Conservation (phyloP, 371 early-diverging fungal genomes). For the Mortierella sp. region DNA sequence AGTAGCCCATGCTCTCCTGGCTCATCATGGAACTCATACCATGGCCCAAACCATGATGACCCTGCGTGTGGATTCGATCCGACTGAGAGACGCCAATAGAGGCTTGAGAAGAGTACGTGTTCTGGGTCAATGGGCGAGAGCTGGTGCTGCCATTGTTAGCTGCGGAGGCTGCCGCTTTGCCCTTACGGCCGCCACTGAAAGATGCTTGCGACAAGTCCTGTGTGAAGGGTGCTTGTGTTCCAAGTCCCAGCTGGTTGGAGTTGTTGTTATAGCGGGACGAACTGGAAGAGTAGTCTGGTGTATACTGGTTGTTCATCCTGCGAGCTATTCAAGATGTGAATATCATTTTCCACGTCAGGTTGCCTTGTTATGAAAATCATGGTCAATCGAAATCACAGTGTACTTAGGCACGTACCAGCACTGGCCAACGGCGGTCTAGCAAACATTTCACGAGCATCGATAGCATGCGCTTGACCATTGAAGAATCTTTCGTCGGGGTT, state of each 20-base stretch:
- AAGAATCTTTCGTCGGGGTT: constrained; percentile 72
- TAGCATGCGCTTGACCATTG: constrained; percentile 71
- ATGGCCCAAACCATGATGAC: constrained; percentile 27
- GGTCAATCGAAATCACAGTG: no score
- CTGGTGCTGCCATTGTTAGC: constrained; percentile 13
- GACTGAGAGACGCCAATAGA: constrained; percentile 67
- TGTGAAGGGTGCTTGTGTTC: constrained; percentile 75
- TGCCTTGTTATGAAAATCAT: neutral
- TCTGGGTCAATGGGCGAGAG: constrained; percentile 50
- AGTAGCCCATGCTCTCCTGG: constrained; percentile 63
- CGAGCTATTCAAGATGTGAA: constrained; percentile 54
- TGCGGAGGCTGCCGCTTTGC: constrained; percentile 20
- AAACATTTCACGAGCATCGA: constrained; percentile 76
- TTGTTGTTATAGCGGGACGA: constrained; percentile 56
- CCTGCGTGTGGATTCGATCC: constrained; percentile 62
- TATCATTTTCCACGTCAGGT: neutral
- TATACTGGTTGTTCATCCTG: constrained; percentile 61
- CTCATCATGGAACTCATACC: constrained; percentile 57
- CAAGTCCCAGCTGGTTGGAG: constrained; percentile 67
- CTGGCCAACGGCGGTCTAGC: constrained; percentile 67
- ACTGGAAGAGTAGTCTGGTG: constrained; percentile 70
- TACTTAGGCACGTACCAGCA: constrained; percentile 60
- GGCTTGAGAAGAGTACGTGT: constrained; percentile 49
- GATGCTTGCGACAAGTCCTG: constrained; percentile 73
- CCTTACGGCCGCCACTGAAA: constrained; percentile 55